These are phyloP conservation scores for Prunus kanzakura DNA, from an alignment of 306 rosid species.

Conservation along the genomic window DNA sequence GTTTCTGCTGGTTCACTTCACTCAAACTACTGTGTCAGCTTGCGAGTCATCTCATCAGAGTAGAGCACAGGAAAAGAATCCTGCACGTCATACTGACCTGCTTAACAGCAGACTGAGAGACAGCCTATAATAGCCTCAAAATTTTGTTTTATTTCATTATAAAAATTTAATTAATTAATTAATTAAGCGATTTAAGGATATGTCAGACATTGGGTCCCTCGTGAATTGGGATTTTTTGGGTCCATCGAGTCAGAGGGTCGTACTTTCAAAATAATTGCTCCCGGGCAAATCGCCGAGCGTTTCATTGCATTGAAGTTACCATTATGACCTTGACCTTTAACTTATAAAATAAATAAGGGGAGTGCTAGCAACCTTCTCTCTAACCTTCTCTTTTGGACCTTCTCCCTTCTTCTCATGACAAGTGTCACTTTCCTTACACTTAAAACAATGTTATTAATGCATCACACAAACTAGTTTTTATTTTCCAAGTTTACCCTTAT, in stretches of 20 bases:
- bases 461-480: no score
- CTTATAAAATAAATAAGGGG: no score
- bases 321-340: neutral
- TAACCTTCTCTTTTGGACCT: no score
- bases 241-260: slow-evolving; percentile 15
- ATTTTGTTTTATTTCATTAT: no score
- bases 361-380: no score
- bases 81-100: neutral
- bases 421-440: no score
- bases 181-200: neutral
- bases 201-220: slow-evolving; percentile 32
- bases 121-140: neutral
- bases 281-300: slow-evolving; percentile 36
- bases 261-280: slow-evolving; percentile 57
- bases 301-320: neutral
- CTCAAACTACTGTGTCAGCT: neutral
- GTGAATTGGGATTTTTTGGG: slow-evolving; percentile 43
- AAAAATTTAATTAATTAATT: neutral
- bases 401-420: no score
- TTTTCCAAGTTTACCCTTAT: no score
- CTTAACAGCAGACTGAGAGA: neutral
- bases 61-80: neutral
- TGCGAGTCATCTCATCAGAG: neutral
- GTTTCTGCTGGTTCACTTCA: neutral
- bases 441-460: no score